These are phyloP conservation scores for Leccinum subgranulosum DNA, from an alignment of 768 basidiomycete genomes.

Conservation along the genomic window DNA sequence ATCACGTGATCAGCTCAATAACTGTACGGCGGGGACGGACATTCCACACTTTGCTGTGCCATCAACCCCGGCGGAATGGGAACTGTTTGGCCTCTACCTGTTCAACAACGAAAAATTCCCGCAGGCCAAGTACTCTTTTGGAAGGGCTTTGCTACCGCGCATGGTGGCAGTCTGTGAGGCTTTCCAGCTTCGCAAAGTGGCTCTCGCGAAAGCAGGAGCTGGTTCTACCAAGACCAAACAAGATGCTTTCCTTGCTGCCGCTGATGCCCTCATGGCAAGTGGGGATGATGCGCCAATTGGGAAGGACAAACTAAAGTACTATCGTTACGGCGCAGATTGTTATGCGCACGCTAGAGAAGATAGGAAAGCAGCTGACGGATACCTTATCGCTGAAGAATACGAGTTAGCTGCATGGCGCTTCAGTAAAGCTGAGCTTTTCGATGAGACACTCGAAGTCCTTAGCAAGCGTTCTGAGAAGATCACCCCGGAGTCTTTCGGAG, in stretches of 20 bases:
- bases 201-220: slow-evolving; percentile 33
- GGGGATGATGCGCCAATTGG: slow-evolving; percentile 28
- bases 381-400: slow-evolving; percentile 41
- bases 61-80: slow-evolving; percentile 51
- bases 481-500: slow-evolving; percentile 24
- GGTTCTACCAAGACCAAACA: slow-evolving; percentile 4
- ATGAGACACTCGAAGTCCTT: slow-evolving; percentile 50
- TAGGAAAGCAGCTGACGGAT: slow-evolving; percentile 43
- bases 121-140: slow-evolving; percentile 54
- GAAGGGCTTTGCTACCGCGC: slow-evolving; percentile 41
- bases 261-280: slow-evolving; percentile 46
- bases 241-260: slow-evolving; percentile 43
- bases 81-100: slow-evolving; percentile 35
- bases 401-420: slow-evolving; percentile 44
- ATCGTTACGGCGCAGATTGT: slow-evolving; percentile 45
- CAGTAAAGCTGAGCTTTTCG: slow-evolving; percentile 46
- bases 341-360: slow-evolving; percentile 40
- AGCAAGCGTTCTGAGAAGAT: slow-evolving; percentile 33
- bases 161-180: slow-evolving; percentile 49
- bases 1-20: slow-evolving; percentile 42
- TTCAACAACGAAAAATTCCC: slow-evolving; percentile 41
- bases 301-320: slow-evolving; percentile 35
- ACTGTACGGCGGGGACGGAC: slow-evolving; percentile 45
- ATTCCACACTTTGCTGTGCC: slow-evolving; percentile 53
- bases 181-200: slow-evolving; percentile 52